phyloP scores from a whole-genome alignment of 2,329 filamentous ascomycete genomes.

The Botrytis pseudocinerea region DNA sequence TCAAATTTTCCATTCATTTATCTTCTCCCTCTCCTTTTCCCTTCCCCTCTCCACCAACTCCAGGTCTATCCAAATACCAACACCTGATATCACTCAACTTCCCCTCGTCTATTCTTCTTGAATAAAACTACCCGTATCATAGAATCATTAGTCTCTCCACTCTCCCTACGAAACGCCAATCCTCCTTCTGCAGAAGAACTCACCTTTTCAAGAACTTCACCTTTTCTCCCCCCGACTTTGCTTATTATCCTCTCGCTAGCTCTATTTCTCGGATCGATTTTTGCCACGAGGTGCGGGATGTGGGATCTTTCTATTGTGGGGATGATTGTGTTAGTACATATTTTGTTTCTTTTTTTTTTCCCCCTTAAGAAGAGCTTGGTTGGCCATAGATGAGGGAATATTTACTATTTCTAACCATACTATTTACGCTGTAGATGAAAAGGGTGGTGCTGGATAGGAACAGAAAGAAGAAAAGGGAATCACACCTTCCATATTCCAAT shows the following conservation, averaged over 20 bases:
- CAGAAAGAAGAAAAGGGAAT: background rate
- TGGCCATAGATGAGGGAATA: background rate
- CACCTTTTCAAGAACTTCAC: constrained; percentile 24
- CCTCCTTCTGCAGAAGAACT: background rate
- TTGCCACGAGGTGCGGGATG: constrained; percentile 30
- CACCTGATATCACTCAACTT: constrained; percentile 26
- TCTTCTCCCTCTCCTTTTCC: background rate
- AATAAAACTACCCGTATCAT: background rate
- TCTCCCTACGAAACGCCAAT: background rate
- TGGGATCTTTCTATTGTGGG: constrained; percentile 27
- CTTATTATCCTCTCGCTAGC: constrained; percentile 28
- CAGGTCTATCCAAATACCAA: constrained; percentile 34
- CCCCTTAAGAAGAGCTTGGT: background rate
- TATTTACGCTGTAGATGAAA: background rate
- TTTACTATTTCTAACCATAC: background rate
- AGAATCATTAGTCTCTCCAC: background rate
- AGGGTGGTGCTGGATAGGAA: background rate
- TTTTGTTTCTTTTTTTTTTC: too few relatives aligned
- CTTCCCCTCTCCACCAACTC: background rate
- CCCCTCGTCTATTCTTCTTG: constrained; percentile 11
- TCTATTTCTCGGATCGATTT: constrained; percentile 29
- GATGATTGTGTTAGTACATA: background rate
- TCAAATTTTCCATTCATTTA: too few relatives aligned
- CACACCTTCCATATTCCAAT: constrained; percentile 30
- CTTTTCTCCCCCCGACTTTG: constrained; percentile 29